Evolutionary conservation across 768 basidiomycete genomes (phyloP), one percentile per base, ranked within the genome.

Genomic region (Leccinum obscurum): DNA sequence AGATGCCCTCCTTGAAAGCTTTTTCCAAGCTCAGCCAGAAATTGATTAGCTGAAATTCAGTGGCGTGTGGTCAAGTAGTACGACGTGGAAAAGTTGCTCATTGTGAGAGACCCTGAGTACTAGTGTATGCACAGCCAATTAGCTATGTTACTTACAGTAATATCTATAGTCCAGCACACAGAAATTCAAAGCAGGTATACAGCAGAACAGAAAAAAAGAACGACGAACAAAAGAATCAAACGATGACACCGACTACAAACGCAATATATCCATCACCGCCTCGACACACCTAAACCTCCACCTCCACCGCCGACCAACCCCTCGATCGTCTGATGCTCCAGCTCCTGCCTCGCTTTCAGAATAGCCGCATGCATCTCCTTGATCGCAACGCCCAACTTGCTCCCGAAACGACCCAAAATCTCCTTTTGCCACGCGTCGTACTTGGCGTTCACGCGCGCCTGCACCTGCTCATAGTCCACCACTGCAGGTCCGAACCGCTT

Each of bases 371-470:
- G 94, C 85, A 95, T 93, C 76, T 98, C 96, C 81, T 95, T 95
- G 94, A 99, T 98, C 56, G 89, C 89, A 61, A 89, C 89, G 4
- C 94, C 93, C 58, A 99, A 82, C 79, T 97, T 98, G 61, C 85
- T 83, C 4, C 97, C 96, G 70, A 98, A 98, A 52, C 94, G 82
- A 62, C 86, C 88, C 65, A 98, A 79, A 61, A 99, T 93, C 67
- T 99, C 97, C 62, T 90, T 82, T 79, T 98, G 96, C 96, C 97
- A 98, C 20, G 93, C 80, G 72, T 98, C 97, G 73, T 99, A 99
- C 78, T 98, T 98, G 61, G 95, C 93, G 74, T 98, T 98, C 69
- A 99, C 97, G 65, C 95, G 85, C 50, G 92, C 85, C 76, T 99
- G 97, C 28, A 98, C 97, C 74, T 96, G 95, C 74, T 98, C 96